These are phyloP conservation scores for Pleurotus giganteus DNA, from an alignment of 768 basidiomycete genomes.

Conservation along the genomic window DNA sequence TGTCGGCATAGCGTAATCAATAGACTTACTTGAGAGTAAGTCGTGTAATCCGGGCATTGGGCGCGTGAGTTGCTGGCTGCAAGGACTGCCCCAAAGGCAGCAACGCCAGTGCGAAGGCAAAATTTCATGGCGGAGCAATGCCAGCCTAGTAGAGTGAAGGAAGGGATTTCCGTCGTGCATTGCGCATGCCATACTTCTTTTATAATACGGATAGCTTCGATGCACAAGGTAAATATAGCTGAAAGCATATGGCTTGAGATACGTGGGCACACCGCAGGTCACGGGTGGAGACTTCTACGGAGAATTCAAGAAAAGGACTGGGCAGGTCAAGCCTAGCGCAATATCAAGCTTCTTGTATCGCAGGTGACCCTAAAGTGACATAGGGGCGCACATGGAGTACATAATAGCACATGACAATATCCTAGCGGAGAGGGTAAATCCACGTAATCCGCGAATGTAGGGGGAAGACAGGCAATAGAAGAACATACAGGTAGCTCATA, in stretches of 20 bases:
- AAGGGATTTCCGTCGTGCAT: not conserved
- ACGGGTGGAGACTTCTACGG: not conserved
- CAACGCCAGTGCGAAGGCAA: conserved; percentile 18
- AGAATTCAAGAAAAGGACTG: too few relatives aligned
- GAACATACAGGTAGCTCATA: too few relatives aligned
- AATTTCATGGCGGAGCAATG: conserved; percentile 17
- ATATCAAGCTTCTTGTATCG: not conserved
- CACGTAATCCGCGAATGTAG: too few relatives aligned
- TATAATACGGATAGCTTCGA: not conserved
- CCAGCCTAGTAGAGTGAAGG: conserved; percentile 3
- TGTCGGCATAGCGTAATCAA: conserved; percentile 4
- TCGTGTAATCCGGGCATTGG: conserved; percentile 62
- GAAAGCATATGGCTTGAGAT: not conserved
- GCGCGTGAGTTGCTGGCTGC: conserved; percentile 22
- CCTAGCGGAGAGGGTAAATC: too few relatives aligned
- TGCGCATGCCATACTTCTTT: not conserved
- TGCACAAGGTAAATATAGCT: not conserved
- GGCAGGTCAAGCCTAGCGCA: too few relatives aligned
- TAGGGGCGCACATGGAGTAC: too few relatives aligned
- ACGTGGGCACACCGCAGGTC: not conserved
- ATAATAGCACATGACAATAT: too few relatives aligned
- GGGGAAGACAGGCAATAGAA: too few relatives aligned
- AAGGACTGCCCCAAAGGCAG: conserved; percentile 24
- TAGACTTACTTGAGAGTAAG: conserved; percentile 48
- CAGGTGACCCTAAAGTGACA: too few relatives aligned